Conservation (phyloP, 148 eudicot genomes). For the Gaultheria prostrata region DNA sequence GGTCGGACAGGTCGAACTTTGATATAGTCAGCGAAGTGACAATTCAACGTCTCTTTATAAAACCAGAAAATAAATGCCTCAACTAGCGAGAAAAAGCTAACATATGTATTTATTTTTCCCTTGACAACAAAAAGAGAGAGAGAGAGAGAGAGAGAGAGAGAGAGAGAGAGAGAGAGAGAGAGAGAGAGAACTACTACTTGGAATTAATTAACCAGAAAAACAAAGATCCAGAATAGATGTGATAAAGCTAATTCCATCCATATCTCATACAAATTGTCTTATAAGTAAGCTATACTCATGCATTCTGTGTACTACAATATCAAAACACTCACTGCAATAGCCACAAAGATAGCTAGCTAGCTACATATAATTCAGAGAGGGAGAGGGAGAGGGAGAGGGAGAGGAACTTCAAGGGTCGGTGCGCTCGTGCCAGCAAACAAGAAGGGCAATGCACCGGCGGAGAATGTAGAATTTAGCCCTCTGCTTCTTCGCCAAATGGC, state of each 20-base stretch:
- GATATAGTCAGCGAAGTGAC: not conserved
- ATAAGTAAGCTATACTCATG: not conserved
- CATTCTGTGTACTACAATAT: not conserved
- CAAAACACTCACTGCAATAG: not conserved
- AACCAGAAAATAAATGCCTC: too few species aligned
- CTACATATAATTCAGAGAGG: not conserved
- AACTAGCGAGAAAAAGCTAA: too few species aligned
- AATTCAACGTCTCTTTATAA: not conserved
- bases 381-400: not conserved
- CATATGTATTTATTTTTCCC: too few species aligned
- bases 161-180: too few species aligned
- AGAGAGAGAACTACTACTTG: too few species aligned
- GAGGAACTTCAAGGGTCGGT: constrained; percentile 23
- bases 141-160: too few species aligned
- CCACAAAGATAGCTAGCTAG: not conserved
- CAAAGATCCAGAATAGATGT: constrained; percentile 9
- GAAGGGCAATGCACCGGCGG: constrained; percentile 57
- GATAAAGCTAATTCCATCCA: not conserved
- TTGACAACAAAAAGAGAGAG: too few species aligned
- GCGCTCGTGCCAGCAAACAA: constrained; percentile 60
- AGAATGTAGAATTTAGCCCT: constrained; percentile 61
- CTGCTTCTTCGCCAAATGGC: constrained; percentile 54
- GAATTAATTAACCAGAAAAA: not conserved
- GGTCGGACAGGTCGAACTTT: not conserved
- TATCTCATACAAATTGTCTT: not conserved